phyloP scores from a whole-genome alignment of 1,139 yeast species.

The Hansenula anomala region DNA sequence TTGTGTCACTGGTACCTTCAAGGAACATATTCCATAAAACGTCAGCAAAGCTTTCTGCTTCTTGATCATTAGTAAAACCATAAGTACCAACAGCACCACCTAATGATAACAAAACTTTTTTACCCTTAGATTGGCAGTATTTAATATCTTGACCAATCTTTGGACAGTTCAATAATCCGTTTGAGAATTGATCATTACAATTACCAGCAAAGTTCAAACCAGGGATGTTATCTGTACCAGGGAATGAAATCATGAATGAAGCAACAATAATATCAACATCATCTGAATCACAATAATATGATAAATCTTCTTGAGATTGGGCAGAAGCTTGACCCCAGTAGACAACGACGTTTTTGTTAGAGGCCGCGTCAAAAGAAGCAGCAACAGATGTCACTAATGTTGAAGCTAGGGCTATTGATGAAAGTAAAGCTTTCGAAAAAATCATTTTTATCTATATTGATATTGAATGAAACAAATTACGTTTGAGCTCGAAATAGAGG shows the following conservation, averaged over 20 bases:
- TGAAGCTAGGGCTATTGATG: too few species aligned
- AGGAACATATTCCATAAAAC: slow-evolving; percentile 85
- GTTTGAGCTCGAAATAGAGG: too few species aligned
- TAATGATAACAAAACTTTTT: slow-evolving; percentile 70
- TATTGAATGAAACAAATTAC: too few species aligned
- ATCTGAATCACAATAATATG: slow-evolving; percentile 63
- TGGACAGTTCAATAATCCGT: slow-evolving; percentile 57
- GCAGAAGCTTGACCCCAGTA: slow-evolving; percentile 93
- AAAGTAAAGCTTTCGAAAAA: slow-evolving; percentile 3
- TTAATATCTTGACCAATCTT: slow-evolving; percentile 69
- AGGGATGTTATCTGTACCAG: slow-evolving; percentile 35
- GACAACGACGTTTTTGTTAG: slow-evolving; percentile 61
- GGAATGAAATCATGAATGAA: slow-evolving; percentile 66
- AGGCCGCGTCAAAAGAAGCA: slow-evolving; percentile 37
- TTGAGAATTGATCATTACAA: slow-evolving; percentile 47
- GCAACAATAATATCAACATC: slow-evolving; percentile 69
- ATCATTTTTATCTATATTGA: too few species aligned
- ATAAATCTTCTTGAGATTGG: slow-evolving; percentile 60
- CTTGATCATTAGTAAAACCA: slow-evolving; percentile 59
- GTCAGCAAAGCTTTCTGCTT: slow-evolving; percentile 66
- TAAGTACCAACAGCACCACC: slow-evolving; percentile 90
- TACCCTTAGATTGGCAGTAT: slow-evolving; percentile 80
- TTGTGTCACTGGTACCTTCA: slow-evolving; percentile 51
- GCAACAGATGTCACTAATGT: slow-evolving; percentile 3
- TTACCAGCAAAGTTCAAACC: slow-evolving; percentile 68